Conservation (phyloP, 139 green algal genomes). For the Haematococcus sp. region DNA sequence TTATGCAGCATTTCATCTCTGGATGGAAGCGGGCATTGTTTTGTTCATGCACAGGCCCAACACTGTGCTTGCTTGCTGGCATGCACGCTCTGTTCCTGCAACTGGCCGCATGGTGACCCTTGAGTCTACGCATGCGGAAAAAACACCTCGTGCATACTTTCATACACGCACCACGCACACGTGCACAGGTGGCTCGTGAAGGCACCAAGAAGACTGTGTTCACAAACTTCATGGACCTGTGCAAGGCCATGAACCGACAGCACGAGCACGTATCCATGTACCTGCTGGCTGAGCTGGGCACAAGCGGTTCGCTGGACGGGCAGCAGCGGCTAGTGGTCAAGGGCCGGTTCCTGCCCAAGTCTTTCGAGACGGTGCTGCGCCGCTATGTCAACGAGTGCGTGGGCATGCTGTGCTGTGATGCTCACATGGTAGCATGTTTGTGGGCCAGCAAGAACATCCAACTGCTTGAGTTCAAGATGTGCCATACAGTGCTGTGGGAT, state of each 20-base stretch:
- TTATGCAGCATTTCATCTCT: too few relatives aligned
- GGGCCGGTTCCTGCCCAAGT: constrained; percentile 96
- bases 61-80: too few relatives aligned
- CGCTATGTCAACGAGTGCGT: constrained; percentile 94
- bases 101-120: too few relatives aligned
- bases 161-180: too few relatives aligned
- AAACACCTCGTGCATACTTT: too few relatives aligned
- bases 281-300: constrained; percentile 95
- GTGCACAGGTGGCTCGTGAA: constrained; percentile 86
- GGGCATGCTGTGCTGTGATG: too few relatives aligned
- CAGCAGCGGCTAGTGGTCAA: constrained; percentile 95
- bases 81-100: too few relatives aligned
- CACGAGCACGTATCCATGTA: constrained; percentile 71
- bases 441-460: not conserved
- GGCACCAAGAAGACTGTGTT: constrained; percentile 99
- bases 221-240: constrained; percentile 99
- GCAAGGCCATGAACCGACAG: constrained; percentile 80
- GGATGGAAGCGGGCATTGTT: too few relatives aligned
- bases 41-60: too few relatives aligned
- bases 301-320: constrained; percentile 84
- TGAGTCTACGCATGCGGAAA: too few relatives aligned
- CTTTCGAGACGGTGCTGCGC: constrained; percentile 95
- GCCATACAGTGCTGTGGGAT: too few relatives aligned
- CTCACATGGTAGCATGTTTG: not conserved
- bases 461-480: constrained; percentile 3